These are phyloP conservation scores for Fraxinus paxiana DNA, from an alignment of 305 asterid genomes.

Conservation along the genomic window DNA sequence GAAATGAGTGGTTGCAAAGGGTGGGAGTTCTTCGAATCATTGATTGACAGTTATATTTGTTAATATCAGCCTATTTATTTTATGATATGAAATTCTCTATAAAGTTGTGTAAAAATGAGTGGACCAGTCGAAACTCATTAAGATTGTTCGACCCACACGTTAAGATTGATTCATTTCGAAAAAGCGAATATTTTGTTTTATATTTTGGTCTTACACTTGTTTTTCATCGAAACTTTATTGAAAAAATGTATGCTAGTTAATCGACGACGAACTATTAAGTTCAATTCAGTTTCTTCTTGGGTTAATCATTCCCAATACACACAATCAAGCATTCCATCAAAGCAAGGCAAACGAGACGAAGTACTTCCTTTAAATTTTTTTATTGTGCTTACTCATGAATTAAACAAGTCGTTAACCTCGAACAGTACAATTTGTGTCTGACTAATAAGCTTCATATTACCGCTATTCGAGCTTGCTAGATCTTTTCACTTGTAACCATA, in stretches of 20 bases:
- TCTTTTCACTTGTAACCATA: background rate
- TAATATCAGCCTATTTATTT: background rate
- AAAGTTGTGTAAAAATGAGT: background rate
- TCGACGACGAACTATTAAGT: background rate
- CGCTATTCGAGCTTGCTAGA: background rate
- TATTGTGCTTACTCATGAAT: background rate
- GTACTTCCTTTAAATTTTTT: background rate
- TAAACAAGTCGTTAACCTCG: no score
- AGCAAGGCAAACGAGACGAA: background rate
- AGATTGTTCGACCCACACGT: background rate
- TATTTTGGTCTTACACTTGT: background rate
- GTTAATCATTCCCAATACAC: background rate
- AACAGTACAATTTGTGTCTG: background rate
- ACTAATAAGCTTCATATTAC: background rate
- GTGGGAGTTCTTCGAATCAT: background rate
- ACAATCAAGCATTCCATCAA: background rate
- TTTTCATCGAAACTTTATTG: background rate
- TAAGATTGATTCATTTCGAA: background rate
- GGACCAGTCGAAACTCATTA: background rate
- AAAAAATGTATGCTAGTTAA: background rate
- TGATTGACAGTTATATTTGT: background rate
- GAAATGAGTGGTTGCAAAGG: conserved; percentile 28
- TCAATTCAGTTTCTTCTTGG: background rate
- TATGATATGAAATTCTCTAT: background rate
- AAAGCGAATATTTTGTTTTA: background rate